Percentiles rank a stretch among this genome's conserved stretches.
phyloP scores from a whole-genome alignment of 1,139 yeast species.

The Candida glucosophila region DNA sequence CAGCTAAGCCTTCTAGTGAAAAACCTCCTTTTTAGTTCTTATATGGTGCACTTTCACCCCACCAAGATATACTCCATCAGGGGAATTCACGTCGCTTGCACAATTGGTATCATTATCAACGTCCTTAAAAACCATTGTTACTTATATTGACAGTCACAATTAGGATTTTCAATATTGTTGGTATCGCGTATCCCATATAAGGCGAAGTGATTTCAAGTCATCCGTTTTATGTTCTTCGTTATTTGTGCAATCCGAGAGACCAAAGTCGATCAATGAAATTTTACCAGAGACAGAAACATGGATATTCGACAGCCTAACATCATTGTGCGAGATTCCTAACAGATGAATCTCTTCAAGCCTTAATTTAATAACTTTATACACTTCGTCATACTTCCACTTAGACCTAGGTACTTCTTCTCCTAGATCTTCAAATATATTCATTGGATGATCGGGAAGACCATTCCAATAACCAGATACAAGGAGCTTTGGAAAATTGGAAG shows the following conservation, averaged over 20 bases:
- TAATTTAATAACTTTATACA: constrained; percentile 2
- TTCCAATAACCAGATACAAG: constrained; percentile 4
- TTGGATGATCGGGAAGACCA: constrained; percentile 3
- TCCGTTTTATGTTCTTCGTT: constrained; percentile 3
- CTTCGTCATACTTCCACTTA: constrained; percentile 2
- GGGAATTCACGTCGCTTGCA: constrained; percentile 1
- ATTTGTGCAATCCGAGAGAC: constrained; percentile 2
- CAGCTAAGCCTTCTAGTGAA: constrained; percentile 1
- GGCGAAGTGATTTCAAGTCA: constrained; percentile 3
- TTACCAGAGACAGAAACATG: constrained; percentile 2
- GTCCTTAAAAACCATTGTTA: constrained; percentile 1
- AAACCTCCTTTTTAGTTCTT: constrained; percentile 1
- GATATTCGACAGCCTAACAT: constrained; percentile 2
- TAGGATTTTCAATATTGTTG: constrained; percentile 1
- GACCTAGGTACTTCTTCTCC: constrained; percentile 1
- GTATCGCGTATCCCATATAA: constrained; percentile 1
- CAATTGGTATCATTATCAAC: constrained; percentile 1
- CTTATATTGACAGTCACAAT: neutral
- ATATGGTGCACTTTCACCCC: neutral
- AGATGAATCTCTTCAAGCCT: constrained; percentile 3
- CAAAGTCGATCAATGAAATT: constrained; percentile 3
- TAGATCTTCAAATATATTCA: constrained; percentile 3
- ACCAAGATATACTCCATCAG: constrained; percentile 1
- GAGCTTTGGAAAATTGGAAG: constrained; percentile 4
- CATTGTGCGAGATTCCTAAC: constrained; percentile 3